A percentile compares a stretch with the other conserved stretches of the same genome.
Evolutionary conservation across 192 early-diverging fungal species (phyloP).

Genomic region (Rhizophagus prolifer): DNA sequence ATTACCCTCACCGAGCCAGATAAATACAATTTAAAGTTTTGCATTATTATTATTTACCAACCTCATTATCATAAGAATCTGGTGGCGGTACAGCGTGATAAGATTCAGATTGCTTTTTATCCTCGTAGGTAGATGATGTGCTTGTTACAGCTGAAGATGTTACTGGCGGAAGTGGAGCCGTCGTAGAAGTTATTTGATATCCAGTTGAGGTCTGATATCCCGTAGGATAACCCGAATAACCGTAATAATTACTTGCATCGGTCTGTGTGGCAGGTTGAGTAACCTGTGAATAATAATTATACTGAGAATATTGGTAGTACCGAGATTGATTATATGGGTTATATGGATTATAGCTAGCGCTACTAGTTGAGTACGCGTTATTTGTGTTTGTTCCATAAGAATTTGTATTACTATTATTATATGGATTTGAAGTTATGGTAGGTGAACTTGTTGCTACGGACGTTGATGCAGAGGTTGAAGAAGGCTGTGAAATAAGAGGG

Average conservation of each 20-base stretch:
- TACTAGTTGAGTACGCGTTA: not conserved
- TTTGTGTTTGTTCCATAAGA: constrained; percentile 15
- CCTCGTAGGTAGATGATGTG: not conserved
- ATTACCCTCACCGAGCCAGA: not conserved
- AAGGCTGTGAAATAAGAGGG: constrained; percentile 31
- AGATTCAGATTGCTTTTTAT: constrained; percentile 13
- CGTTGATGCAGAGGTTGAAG: constrained; percentile 26
- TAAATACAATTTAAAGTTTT: not conserved
- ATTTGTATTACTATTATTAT: constrained; percentile 7
- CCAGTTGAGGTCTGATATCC: not conserved
- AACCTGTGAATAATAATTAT: constrained; percentile 20
- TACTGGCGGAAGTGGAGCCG: not conserved
- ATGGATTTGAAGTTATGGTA: constrained; percentile 17
- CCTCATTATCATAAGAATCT: constrained; percentile 31
- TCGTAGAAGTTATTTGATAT: constrained; percentile 9
- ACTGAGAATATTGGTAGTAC: constrained; percentile 26
- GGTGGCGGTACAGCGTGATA: constrained; percentile 29
- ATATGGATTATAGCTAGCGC: constrained; percentile 17
- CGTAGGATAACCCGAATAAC: constrained; percentile 23
- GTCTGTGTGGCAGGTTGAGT: not conserved
- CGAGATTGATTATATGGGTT: constrained; percentile 29
- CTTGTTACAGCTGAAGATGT: constrained; percentile 6
- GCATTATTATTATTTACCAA: constrained; percentile 12
- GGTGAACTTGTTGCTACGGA: constrained; percentile 12
- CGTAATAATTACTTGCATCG: constrained; percentile 27